Percentiles rank a stretch among this genome's conserved stretches.
These are phyloP conservation scores for Coemansia nantahalensis DNA, from an alignment of 192 early-diverging fungal species.

Conservation along the genomic window DNA sequence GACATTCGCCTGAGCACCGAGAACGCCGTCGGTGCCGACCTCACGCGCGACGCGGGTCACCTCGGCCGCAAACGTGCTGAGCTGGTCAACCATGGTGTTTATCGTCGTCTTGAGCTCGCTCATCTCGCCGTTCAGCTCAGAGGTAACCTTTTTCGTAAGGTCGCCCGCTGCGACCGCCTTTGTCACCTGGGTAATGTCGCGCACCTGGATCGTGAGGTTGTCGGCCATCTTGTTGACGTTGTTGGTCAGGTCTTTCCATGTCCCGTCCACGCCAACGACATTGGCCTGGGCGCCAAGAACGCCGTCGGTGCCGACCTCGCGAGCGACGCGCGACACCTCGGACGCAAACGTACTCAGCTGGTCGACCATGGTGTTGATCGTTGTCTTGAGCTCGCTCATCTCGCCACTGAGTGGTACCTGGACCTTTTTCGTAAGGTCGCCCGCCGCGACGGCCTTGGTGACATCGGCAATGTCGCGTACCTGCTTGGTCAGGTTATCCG, in stretches of 20 bases:
- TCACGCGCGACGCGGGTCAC: conserved; percentile 58
- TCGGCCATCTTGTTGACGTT: conserved; percentile 62
- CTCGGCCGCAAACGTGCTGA: conserved; percentile 50
- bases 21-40: conserved; percentile 59
- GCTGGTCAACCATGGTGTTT: too few relatives aligned
- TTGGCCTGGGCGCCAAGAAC: conserved; percentile 56
- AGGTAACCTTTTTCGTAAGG: conserved; percentile 1
- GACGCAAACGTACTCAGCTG: conserved; percentile 54
- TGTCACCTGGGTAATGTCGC: conserved; percentile 56
- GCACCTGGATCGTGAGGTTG: conserved; percentile 58
- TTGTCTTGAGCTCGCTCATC: conserved; percentile 61
- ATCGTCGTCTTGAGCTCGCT: conserved; percentile 38
- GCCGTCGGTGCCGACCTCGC: conserved; percentile 60
- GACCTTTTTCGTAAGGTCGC: conserved; percentile 55
- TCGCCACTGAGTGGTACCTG: conserved; percentile 54
- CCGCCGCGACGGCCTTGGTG: conserved; percentile 57
- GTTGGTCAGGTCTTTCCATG: conserved; percentile 57
- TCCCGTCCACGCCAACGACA: conserved; percentile 49
- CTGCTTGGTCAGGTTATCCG: conserved; percentile 56
- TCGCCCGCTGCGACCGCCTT: conserved; percentile 57
- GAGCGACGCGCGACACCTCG: conserved; percentile 56
- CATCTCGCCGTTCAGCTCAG: conserved; percentile 33
- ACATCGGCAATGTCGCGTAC: conserved; percentile 57
- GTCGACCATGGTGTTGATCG: conserved; percentile 63
- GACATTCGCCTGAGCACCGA: conserved; percentile 57